phyloP scores from a whole-genome alignment of 352 stramenopile genomes.

The Globisporangium cylindrosporum region DNA sequence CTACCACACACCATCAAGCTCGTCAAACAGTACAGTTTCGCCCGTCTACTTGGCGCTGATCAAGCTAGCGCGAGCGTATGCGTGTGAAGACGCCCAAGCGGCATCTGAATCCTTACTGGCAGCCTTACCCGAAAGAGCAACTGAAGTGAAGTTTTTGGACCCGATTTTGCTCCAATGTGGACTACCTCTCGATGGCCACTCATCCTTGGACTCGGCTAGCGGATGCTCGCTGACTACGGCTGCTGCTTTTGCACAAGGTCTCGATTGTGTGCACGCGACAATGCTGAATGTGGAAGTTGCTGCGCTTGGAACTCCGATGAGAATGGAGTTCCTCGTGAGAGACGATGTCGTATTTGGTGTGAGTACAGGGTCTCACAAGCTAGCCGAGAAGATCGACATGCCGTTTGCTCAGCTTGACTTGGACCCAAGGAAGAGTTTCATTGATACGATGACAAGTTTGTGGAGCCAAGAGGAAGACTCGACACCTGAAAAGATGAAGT shows the following conservation, averaged over 20 bases:
- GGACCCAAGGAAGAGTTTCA: neutral
- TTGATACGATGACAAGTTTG: neutral
- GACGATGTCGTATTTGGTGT: neutral
- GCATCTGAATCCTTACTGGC: too few relatives aligned
- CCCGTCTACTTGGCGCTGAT: too few relatives aligned
- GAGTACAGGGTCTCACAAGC: neutral
- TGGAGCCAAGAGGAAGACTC: neutral
- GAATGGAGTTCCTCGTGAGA: neutral
- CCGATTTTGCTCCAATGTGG: conserved; percentile 3
- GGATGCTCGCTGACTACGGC: neutral
- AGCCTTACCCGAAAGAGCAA: neutral
- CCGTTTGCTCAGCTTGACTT: neutral
- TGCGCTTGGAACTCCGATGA: neutral
- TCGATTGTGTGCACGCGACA: neutral
- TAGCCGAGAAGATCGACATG: neutral
- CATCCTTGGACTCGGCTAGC: neutral
- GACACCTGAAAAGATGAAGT: neutral
- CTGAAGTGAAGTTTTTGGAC: conserved; percentile 5
- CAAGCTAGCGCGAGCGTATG: too few relatives aligned
- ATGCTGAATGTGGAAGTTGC: neutral
- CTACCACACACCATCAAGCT: too few relatives aligned
- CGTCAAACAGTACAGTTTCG: too few relatives aligned
- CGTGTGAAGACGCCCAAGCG: too few relatives aligned
- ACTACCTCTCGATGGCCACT: neutral
- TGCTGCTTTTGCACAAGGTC: neutral